Evolutionary conservation across 2,329 filamentous ascomycete genomes (phyloP).

Genomic region (Cladophialophora yegresii): DNA sequence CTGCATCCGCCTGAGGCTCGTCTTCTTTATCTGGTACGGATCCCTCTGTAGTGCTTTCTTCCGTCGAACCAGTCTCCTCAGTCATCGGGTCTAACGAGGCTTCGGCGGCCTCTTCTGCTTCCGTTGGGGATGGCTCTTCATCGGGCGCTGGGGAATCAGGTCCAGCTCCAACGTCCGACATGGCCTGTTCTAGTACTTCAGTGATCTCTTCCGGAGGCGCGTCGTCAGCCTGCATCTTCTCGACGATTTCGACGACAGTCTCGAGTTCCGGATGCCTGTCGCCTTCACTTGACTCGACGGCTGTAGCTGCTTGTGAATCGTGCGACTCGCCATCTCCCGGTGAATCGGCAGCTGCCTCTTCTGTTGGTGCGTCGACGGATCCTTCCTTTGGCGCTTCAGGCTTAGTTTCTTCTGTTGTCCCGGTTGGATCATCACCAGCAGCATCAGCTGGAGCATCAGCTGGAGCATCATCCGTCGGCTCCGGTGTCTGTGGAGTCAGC

Average conservation of each 20-base stretch:
- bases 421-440: conserved; percentile 21
- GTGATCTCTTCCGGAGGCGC: conserved; percentile 26
- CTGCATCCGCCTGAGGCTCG: conserved; percentile 17
- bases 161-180: conserved; percentile 35
- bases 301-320: conserved; percentile 11
- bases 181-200: conserved; percentile 33
- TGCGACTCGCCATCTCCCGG: conserved; percentile 9
- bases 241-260: conserved; percentile 29
- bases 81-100: conserved; percentile 1
- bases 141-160: conserved; percentile 31
- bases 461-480: conserved; percentile 34
- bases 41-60: conserved; percentile 18
- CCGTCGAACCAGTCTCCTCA: conserved; percentile 7
- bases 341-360: not conserved
- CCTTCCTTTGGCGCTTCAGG: conserved; percentile 6
- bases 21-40: conserved; percentile 8
- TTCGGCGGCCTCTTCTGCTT: not conserved
- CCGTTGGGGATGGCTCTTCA: conserved; percentile 7
- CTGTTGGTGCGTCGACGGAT: conserved; percentile 1
- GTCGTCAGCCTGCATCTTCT: conserved; percentile 32
- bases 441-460: conserved; percentile 12
- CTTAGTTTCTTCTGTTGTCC: conserved; percentile 25
- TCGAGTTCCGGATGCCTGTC: conserved; percentile 26
- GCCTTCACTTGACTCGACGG: conserved; percentile 10
- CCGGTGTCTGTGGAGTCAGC: conserved; percentile 16